phyloP scores from a whole-genome alignment of 1,139 yeast genomes.

The Saccharomycopsis hybrid region DNA sequence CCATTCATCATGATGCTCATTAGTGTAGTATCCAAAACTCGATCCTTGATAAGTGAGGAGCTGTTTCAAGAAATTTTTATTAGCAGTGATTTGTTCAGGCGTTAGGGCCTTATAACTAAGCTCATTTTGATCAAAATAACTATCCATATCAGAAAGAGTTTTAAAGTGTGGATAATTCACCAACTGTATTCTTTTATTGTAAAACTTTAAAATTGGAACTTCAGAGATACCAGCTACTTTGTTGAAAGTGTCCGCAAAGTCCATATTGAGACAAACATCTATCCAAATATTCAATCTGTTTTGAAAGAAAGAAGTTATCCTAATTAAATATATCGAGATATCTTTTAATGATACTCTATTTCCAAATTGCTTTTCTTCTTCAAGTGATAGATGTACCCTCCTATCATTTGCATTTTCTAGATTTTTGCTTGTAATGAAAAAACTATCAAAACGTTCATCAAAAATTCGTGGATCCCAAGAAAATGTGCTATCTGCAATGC shows the following conservation, averaged over 20 bases:
- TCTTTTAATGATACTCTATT: conserved; percentile 1
- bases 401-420: too few species aligned
- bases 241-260: too few species aligned
- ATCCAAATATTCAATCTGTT: neutral
- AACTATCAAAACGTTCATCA: too few species aligned
- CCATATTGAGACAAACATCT: neutral
- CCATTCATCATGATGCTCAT: too few species aligned
- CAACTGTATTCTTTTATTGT: neutral
- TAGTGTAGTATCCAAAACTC: too few species aligned
- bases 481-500: neutral
- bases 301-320: neutral
- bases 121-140: neutral
- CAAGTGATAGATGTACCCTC: too few species aligned
- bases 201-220: neutral
- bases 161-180: neutral
- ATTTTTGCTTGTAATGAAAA: too few species aligned
- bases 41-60: too few species aligned
- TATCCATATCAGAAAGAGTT: neutral
- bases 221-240: neutral
- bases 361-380: neutral
- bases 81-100: too few species aligned
- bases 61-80: too few species aligned
- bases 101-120: neutral
- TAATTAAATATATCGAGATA: neutral
- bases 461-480: too few species aligned